Evolutionary conservation across 2,329 filamentous ascomycete genomes (phyloP), one percentile per base, ranked within the genome.

Genomic region (Calonectria pauciramosa): DNA sequence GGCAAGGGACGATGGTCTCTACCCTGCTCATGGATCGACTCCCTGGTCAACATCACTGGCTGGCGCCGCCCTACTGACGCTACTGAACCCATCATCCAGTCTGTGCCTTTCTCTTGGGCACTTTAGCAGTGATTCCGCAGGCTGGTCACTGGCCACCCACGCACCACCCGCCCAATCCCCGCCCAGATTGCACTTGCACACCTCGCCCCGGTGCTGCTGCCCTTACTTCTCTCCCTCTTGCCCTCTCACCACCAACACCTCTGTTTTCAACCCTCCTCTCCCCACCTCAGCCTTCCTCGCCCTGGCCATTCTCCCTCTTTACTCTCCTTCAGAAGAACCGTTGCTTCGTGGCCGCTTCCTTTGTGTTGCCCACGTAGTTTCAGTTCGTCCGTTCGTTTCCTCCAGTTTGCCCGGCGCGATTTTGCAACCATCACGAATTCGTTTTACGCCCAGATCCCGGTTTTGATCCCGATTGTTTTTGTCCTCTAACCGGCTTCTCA

Each of bases 341-440:
- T 49, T 76, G 49, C 76, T 73, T 34, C 75, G 74, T 75, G 74
- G 75, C 16, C 54, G 75, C 79, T 78, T 80, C 78, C 63, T 38
- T 76, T 36, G 72, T 56, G 75, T 75, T 60, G 76, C 70, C 72
- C 70, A 74, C 78, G 78, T 73, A 60, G 67, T 75, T 75, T 75
- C 79, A 72, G 78, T 80, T 82, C 75, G 80, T 82, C 80, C 80
- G 78, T 82, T 82, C 80, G 70, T 82, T 82, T 80, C 70, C 65
- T 59, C 41, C n/a, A 70, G 51, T 70, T 60, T 71, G 72, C 73
- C 72, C 68, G 77, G 77, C 72, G 80, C 73, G 77, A 77, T 78
- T 76, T 59, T 67, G 70, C 34, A 54, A 72, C 68, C 34, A 65
- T 66, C 56, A 68, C 66, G 49, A 70, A 65, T 28, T 38, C 28